Percentiles rank a stretch among this genome's conserved stretches.
Evolutionary conservation across 768 basidiomycete genomes (phyloP).

Genomic region (Holtermanniella nyarrowii): DNA sequence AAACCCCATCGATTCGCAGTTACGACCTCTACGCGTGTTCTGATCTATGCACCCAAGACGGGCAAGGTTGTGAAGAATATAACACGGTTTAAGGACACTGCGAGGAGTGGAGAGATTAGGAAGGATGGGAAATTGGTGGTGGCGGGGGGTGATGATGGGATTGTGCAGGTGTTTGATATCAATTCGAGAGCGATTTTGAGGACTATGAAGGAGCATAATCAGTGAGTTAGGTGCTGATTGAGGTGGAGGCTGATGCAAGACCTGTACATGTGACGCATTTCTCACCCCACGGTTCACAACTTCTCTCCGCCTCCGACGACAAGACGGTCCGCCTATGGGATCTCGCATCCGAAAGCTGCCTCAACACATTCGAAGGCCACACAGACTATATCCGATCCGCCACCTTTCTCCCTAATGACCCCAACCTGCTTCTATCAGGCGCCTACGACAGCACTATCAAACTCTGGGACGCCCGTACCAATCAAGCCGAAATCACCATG

Average conservation of each 20-base stretch:
- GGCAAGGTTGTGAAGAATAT: constrained; percentile 95
- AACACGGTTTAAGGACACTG: constrained; percentile 91
- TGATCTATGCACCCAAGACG: constrained; percentile 91
- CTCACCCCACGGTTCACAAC: constrained; percentile 64
- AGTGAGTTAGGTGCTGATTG: constrained; percentile 42
- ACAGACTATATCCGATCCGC: constrained; percentile 95
- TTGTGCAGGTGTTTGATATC: constrained; percentile 84
- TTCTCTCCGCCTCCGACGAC: constrained; percentile 93
- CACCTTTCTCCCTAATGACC: constrained; percentile 69
- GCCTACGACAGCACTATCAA: constrained; percentile 89
- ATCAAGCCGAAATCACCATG: constrained; percentile 65
- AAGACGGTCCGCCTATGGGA: constrained; percentile 91
- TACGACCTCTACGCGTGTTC: constrained; percentile 82
- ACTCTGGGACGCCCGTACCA: constrained; percentile 75
- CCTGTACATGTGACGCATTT: constrained; percentile 93
- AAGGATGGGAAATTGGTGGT: constrained; percentile 89
- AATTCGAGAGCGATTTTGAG: constrained; percentile 86
- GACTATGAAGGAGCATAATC: constrained; percentile 84
- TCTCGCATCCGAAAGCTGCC: constrained; percentile 71
- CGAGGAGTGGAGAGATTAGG: constrained; percentile 76
- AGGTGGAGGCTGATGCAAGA: constrained; percentile 18
- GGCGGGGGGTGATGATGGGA: constrained; percentile 86
- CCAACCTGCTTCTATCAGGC: constrained; percentile 76
- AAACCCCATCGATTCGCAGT: constrained; percentile 92
- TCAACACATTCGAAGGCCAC: constrained; percentile 72